These are phyloP conservation scores for Lathyrus sativus DNA, from an alignment of 306 rosid species.

Conservation along the genomic window DNA sequence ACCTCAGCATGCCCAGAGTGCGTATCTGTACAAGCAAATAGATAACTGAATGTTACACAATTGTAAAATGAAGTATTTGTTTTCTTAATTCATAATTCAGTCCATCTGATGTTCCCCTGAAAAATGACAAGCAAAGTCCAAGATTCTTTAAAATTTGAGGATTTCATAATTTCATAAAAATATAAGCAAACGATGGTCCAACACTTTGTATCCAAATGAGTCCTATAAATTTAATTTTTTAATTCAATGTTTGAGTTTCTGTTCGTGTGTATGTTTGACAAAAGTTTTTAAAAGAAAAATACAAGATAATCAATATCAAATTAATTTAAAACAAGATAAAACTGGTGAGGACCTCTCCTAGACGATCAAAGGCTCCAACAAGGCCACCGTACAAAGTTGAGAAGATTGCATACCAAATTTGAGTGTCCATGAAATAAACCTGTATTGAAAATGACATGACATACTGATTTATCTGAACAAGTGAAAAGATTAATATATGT, in stretches of 20 bases:
- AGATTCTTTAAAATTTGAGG: constrained; percentile 34
- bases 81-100: constrained; percentile 23
- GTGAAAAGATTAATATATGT: constrained; percentile 28
- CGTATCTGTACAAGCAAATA: constrained; percentile 66
- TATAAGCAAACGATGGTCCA: constrained; percentile 32
- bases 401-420: constrained; percentile 88
- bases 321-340: constrained; percentile 27
- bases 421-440: constrained; percentile 98
- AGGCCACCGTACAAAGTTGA: constrained; percentile 83
- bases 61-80: constrained; percentile 8
- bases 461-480: constrained; percentile 33
- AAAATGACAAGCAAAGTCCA: constrained; percentile 21
- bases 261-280: background rate
- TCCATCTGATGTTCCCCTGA: constrained; percentile 15
- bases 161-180: constrained; percentile 28
- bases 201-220: constrained; percentile 17
- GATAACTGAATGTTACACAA: constrained; percentile 25
- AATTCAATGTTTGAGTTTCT: constrained; percentile 12
- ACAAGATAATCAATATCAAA: constrained; percentile 22
- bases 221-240: constrained; percentile 26
- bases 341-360: constrained; percentile 79
- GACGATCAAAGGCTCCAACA: constrained; percentile 91
- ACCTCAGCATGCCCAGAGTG: constrained; percentile 87
- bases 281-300: constrained; percentile 12
- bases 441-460: constrained; percentile 51